phyloP scores from a whole-genome alignment of 805 yeast species.

The Candida xyloterini region DNA sequence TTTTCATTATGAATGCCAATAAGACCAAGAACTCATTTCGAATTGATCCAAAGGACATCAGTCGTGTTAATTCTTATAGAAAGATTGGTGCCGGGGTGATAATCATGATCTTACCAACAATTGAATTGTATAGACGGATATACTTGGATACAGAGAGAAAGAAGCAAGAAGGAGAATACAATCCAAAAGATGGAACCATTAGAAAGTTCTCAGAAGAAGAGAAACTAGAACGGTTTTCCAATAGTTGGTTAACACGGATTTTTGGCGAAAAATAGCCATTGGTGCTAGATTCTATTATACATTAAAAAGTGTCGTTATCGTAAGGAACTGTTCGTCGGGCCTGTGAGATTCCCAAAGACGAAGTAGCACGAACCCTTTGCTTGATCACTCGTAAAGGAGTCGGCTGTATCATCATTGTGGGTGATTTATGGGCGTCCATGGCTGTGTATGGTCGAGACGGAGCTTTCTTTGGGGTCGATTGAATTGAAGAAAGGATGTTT shows the following conservation, averaged over 20 bases:
- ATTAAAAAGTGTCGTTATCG: constrained; percentile 32
- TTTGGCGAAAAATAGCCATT: constrained; percentile 41
- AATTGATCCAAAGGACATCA: constrained; percentile 21
- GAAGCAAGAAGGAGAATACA: constrained; percentile 44
- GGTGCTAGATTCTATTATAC: constrained; percentile 3
- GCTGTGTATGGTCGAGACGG: constrained; percentile 4
- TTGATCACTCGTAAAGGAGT: constrained; percentile 22
- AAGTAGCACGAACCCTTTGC: constrained; percentile 22
- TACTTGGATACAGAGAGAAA: constrained; percentile 41
- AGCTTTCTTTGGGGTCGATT: not conserved
- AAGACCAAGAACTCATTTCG: not conserved
- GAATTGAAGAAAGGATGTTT: not conserved
- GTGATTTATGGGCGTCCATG: constrained; percentile 4
- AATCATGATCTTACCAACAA: constrained; percentile 29
- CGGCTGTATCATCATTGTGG: constrained; percentile 16
- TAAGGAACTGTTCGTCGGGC: constrained; percentile 10
- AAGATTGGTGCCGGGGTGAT: constrained; percentile 33
- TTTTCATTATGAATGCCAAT: not conserved
- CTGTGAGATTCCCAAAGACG: constrained; percentile 16
- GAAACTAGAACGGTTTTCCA: constrained; percentile 34
- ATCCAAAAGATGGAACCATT: constrained; percentile 42
- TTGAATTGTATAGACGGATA: constrained; percentile 33
- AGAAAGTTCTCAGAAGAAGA: constrained; percentile 44
- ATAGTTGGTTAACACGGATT: constrained; percentile 38
- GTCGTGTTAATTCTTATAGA: constrained; percentile 25